Conservation (phyloP, 805 yeast genomes). For the Candida maltosa region DNA sequence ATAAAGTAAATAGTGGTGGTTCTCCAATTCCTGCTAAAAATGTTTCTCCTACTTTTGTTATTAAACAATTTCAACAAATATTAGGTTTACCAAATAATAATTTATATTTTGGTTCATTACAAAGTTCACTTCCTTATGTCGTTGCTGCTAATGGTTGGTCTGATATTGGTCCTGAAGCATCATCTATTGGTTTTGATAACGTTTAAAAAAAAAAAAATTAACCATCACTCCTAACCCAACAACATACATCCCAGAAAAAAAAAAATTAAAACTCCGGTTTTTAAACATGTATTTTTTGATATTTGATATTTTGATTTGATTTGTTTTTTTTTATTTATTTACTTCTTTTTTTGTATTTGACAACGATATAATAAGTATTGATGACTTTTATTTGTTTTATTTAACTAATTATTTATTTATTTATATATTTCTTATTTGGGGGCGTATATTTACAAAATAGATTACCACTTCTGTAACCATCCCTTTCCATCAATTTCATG, state of each 20-base stretch:
- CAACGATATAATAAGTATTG: too few species aligned
- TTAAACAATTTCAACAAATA: conserved; percentile 50
- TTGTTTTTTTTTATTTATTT: too few species aligned
- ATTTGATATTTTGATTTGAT: conserved; percentile 2
- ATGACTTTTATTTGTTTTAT: too few species aligned
- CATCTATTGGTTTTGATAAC: conserved; percentile 10
- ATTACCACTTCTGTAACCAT: too few species aligned
- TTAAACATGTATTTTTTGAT: conserved; percentile 1
- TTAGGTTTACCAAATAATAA: conserved; percentile 52
- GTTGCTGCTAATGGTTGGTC: conserved; percentile 48
- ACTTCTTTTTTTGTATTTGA: too few species aligned
- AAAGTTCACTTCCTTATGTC: conserved; percentile 53
- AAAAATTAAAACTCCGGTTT: neutral
- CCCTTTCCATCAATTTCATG: too few species aligned
- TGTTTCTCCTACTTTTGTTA: conserved; percentile 51
- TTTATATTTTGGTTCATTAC: conserved; percentile 40
- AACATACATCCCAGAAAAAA: too few species aligned
- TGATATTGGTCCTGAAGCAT: conserved; percentile 18
- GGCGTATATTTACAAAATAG: too few species aligned
- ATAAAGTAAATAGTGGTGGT: neutral
- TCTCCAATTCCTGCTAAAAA: conserved; percentile 24
- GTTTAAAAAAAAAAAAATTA: conserved; percentile 13
- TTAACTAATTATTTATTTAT: too few species aligned
- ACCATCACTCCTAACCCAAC: neutral
- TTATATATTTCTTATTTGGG: too few species aligned